Conservation (phyloP, 1,284 basidiomycete genomes). For the Ustilago sp. region DNA sequence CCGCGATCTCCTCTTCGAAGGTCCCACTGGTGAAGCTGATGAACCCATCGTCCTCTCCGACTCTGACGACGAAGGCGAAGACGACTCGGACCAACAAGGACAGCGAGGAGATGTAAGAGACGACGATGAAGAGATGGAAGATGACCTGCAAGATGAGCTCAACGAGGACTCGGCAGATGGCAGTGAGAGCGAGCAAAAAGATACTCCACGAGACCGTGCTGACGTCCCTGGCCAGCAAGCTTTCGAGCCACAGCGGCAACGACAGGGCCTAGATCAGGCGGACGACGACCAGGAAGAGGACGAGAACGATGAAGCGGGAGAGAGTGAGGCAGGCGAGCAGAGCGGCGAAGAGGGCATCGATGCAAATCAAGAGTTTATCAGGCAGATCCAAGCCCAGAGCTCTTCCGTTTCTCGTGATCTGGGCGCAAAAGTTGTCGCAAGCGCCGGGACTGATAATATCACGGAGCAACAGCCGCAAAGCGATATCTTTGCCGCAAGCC, state of each 20-base stretch:
- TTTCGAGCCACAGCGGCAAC: not conserved
- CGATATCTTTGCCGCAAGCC: not conserved
- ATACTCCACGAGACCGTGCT: constrained; percentile 11
- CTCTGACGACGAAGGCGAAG: constrained; percentile 30
- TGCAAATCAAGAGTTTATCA: constrained; percentile 6
- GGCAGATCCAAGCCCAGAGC: not conserved
- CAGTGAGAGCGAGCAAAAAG: constrained; percentile 5
- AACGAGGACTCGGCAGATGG: constrained; percentile 10
- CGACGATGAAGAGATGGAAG: constrained; percentile 8
- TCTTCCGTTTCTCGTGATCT: not conserved
- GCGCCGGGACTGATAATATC: not conserved
- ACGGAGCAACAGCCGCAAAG: not conserved
- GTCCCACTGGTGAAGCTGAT: constrained; percentile 36
- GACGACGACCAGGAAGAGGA: not conserved
- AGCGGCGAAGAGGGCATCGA: not conserved
- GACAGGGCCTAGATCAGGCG: not conserved
- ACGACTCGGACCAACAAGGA: not conserved
- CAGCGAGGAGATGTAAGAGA: constrained; percentile 2
- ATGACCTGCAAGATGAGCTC: constrained; percentile 6
- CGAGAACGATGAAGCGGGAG: not conserved
- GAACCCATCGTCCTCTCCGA: constrained; percentile 51
- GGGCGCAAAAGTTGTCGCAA: not conserved
- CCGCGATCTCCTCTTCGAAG: constrained; percentile 31
- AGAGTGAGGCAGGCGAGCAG: not conserved
- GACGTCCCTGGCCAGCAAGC: constrained; percentile 5